Base-by-base conservation (phyloP, 805 yeast genomes). In the Metschnikowia henanensis region DNA sequence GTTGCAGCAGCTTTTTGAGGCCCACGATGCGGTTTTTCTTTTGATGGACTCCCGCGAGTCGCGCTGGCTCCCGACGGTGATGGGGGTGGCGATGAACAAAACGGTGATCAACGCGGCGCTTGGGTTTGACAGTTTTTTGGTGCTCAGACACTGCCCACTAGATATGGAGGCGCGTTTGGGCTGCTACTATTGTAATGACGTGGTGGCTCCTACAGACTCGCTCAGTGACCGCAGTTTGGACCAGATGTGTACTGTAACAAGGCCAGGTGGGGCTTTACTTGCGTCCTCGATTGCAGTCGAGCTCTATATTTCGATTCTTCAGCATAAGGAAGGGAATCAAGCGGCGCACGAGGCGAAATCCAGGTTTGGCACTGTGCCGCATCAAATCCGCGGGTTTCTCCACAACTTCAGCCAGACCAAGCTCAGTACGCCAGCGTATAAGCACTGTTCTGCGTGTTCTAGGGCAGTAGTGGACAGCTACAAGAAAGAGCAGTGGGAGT, bases 161-260 rank as follows among this genome's bases (percentile, higher is more conserved):
- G 60, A 62, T 1, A 45, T 47, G 40, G 32, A 35, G 35, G 13
- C 57, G n/a, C 69, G 83, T 30, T 63, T 91, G 33, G 99, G 99
- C 0, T 94, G 99, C 62, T 94, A 94, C 65, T 94, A 85, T 63
- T 94, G 99, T 64, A 88, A 89, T 60, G 99, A 94, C 60, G 91
- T 94, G 7, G 89, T 89, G 40, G 98, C 97, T 0, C 99, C 99
- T 0, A 72, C 81, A 2, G 96, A 94, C 60, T 84, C 95, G 45
- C 66, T 88, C n/a, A 75, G 87, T 0, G 95, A 90, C 57, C 73
- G 96, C 39, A 87, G 97, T 0, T 68, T 94, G 44, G 99, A 94
- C 65, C 98, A 94, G 64, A 94, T 94, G 97, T 94, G 99, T 59
- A 94, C 99, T 0, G 99, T 94, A 1, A 94, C 99, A 0, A 73